Base-by-base conservation (phyloP, 1,284 basidiomycete genomes). In the Xanthoconium separans region DNA sequence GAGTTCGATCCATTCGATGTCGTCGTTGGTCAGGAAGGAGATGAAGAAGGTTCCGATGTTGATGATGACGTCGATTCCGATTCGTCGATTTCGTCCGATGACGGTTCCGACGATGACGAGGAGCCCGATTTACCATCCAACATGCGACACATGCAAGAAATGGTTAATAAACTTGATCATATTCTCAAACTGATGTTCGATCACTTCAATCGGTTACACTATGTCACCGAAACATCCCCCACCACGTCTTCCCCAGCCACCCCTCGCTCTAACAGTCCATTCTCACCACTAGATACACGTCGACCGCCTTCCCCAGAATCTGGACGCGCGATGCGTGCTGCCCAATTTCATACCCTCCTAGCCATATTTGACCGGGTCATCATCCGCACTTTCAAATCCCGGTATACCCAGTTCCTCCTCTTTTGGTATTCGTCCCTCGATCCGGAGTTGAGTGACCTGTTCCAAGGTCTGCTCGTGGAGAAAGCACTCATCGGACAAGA, bases 381-480 rank as follows among this genome's bases (percentile, higher is more conserved):
- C 65, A 82, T 99, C 44, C 90, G 89, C 34, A 99, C 97, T 0
- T 96, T 96, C 76, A 94, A 95, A 69, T 98, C 94, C 0, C 91
- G 96, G 41, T 96, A 99, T 70, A 95, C 95, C 2, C 97, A 99
- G 64, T 99, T 99, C 74, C 80, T 99, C 56, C 68, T 99, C 44
- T 99, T 99, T 78, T 96, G 93, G 87, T 94, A 89, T 67, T 83
- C 93, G 22, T 97, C 95, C 1, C 84, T 97, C 51, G 88, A 95
- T 60, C 77, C 88, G 9, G 86, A 93, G 55, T 98, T 95, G 65
- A 85, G 91, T 41, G 96, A 99, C 70, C 81, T 93, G 54, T 98
- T 99, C 68, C 89, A 95, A 54, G 95, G 95, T 41, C 85, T 95
- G 65, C 86, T 99, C 27, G 88, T 98, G 43, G 89, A 89, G 18